Base-by-base conservation (phyloP, 768 basidiomycete species). In the Lenzites betulinus region DNA sequence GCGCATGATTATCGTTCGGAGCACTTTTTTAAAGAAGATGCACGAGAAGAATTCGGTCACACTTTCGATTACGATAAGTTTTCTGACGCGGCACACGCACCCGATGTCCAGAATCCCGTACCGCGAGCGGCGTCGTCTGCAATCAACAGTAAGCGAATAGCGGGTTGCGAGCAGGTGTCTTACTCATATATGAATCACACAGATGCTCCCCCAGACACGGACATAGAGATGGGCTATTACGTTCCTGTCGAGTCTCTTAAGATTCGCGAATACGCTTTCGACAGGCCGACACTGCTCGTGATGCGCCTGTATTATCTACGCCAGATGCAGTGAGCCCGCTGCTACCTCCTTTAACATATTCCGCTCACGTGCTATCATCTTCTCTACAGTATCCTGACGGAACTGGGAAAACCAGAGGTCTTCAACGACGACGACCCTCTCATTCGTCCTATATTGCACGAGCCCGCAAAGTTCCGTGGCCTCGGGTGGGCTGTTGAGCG, bases 301-400 rank as follows among this genome's bases (percentile, higher is more conserved):
- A 28, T 43, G 22, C 54, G 54, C n/a, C 20, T 54, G 28, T 15
- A n/a, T 18, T 47, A 46, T 33, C 43, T 54, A 9, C 54, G 54
- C 33, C 54, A 54, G 33, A 46, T 54, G 54, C 43, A 54, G 54
- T 54, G 20, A 7, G 54, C 46, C 0, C 1, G 20, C 8, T n/a
- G 8, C 30, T 1, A 16, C 2, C 13, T 15, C 11, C 16, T 16
- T 43, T 23, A 6, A 2, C 2, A 7, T 2, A 28, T 26, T 33
- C 7, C 6, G 20, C 41, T 11, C 30, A 46, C 25, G 30, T 39
- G 38, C 38, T 13, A 5, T 4, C 13, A 3, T 13, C 38, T 7
- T n/a, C 43, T n/a, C 15, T n/a, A 12, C 43, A 44, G 43, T 22
- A 22, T 54, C 7, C 54, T 46, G 15, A 16, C 16, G 20, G 54